Evolutionary conservation across 257 asterid genomes (phyloP).

Genomic region (Primulina tabacum): DNA sequence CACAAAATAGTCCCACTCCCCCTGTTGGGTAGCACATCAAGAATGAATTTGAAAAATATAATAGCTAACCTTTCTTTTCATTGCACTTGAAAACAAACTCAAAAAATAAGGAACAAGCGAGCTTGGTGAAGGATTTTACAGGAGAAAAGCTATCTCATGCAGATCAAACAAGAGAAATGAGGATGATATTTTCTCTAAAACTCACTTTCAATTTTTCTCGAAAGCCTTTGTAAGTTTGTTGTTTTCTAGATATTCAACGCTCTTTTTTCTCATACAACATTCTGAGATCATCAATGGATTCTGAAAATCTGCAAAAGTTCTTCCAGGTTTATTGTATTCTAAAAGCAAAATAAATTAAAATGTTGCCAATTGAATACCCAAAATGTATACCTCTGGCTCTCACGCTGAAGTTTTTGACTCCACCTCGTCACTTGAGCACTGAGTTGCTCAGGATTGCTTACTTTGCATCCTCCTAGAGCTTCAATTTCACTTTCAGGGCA

Average conservation of each 20-base stretch:
- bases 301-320: constrained; percentile 61
- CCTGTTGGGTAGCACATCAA: no score
- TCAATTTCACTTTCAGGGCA: constrained; percentile 80
- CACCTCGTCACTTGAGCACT: constrained; percentile 57
- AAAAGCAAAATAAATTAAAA: constrained; percentile 15
- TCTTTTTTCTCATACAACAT: constrained; percentile 57
- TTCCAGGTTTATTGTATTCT: constrained; percentile 8
- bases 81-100: neutral
- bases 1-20: no score
- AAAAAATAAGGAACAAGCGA: constrained; percentile 10
- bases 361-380: constrained; percentile 17
- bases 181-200: constrained; percentile 15
- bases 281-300: constrained; percentile 79
- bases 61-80: neutral
- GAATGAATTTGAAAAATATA: neutral
- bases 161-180: constrained; percentile 22
- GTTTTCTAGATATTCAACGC: constrained; percentile 63
- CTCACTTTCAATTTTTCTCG: constrained; percentile 70
- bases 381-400: constrained; percentile 62
- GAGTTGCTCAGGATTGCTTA: constrained; percentile 66
- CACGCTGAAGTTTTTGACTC: constrained; percentile 60
- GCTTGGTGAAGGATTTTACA: constrained; percentile 12
- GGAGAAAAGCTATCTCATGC: constrained; percentile 18
- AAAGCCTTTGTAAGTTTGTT: constrained; percentile 57
- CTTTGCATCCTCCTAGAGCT: constrained; percentile 57